A percentile compares a stretch with the other conserved stretches of the same genome.
phyloP scores from a whole-genome alignment of 306 rosid species.

The Prunus mume region DNA sequence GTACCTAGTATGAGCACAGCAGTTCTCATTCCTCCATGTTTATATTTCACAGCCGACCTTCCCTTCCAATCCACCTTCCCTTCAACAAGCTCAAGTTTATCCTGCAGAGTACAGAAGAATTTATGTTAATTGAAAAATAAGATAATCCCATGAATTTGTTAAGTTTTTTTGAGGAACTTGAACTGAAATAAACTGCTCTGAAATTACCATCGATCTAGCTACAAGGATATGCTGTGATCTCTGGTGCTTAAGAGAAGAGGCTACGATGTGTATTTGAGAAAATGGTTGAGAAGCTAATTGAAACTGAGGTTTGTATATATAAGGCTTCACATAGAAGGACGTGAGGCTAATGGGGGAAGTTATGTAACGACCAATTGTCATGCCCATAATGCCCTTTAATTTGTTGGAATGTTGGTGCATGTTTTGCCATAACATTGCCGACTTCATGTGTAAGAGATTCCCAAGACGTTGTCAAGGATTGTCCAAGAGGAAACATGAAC shows the following conservation, averaged over 20 bases:
- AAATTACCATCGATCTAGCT: slow-evolving; percentile 41
- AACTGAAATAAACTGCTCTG: too few species aligned
- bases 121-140: neutral
- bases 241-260: neutral
- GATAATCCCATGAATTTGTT: neutral
- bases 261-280: neutral
- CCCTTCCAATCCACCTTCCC: slow-evolving; percentile 97
- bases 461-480: slow-evolving; percentile 6
- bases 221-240: neutral
- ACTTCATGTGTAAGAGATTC: slow-evolving; percentile 21
- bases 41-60: slow-evolving; percentile 57
- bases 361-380: slow-evolving; percentile 17
- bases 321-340: neutral
- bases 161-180: too few species aligned
- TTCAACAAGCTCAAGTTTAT: slow-evolving; percentile 50
- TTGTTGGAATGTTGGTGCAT: slow-evolving; percentile 26
- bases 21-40: slow-evolving; percentile 69
- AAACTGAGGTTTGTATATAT: slow-evolving; percentile 24
- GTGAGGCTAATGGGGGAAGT: neutral
- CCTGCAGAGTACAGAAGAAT: slow-evolving; percentile 29
- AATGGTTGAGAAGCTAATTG: slow-evolving; percentile 8
- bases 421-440: slow-evolving; percentile 24
- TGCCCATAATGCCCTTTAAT: slow-evolving; percentile 17
- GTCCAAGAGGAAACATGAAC: slow-evolving; percentile 15
- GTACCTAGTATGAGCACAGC: slow-evolving; percentile 57